Evolutionary conservation across 2,329 filamentous ascomycete genomes (phyloP), one percentile per base, ranked within the genome.

Genomic region (Tolypocladium inflatum): DNA sequence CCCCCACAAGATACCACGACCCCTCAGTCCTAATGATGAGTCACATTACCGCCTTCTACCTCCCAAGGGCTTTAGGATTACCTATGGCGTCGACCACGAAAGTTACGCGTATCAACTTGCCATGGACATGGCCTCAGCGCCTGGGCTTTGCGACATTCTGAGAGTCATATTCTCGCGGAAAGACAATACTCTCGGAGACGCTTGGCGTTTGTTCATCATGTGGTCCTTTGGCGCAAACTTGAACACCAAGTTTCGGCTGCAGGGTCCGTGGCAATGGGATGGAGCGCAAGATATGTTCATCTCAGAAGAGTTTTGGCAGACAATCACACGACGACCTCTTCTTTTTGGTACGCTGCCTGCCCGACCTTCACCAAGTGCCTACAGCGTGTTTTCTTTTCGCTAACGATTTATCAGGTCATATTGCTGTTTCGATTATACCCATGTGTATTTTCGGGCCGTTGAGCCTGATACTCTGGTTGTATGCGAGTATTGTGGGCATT

Each of bases 41-140:
- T 63, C 66, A 26, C 73, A 78, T 61, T 76, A 76, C 57, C 71
- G 72, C 23, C 63, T 76, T 1, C 64, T 70, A 0, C 63, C 68
- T 0, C 63, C 64, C 6, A 63, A 66, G 0, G 65, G 59, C 0
- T 66, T 70, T 1, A 65, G 73, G 2, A 71, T 77, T 38, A 66
- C 67, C 48, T 70, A 71, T 59, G 76, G 75, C 10, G 73, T 78
- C 4, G 76, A 79, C 55, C 75, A 78, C 56, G 77, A 79, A 58
- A 73, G 69, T 51, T 79, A 78, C 58, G 73, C 73, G 0, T 78
- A 77, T 61, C 76, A 78, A 62, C 70, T 79, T 0, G 76, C 76
- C 0, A 64, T 74, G 1, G 76, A 78, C 58, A 73, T 77, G 66
- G 70, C 67, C 23, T 65, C 73, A 1, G 76, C 74, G 1, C 73